Conservation (phyloP, 176 grass and related monocot species). For the Cenchrus purpureus region DNA sequence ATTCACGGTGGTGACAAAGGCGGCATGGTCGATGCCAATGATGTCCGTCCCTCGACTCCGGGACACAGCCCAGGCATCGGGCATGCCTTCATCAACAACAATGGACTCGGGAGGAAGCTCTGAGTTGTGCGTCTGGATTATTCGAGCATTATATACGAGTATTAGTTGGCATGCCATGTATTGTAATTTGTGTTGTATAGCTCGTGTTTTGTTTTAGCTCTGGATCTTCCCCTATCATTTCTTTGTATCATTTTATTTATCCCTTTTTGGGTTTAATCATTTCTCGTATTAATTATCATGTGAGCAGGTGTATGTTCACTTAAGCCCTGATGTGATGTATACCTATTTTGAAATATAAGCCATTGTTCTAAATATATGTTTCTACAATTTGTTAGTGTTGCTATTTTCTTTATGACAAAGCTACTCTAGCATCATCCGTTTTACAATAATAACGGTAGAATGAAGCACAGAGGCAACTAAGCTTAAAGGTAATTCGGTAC, state of each 20-base stretch:
- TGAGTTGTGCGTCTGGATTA: background rate
- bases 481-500: background rate
- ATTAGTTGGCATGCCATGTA: background rate
- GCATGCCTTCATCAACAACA: conserved; percentile 40
- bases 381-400: background rate
- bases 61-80: conserved; percentile 44
- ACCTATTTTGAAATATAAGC: background rate
- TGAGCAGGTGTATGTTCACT: background rate
- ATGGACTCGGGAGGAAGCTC: conserved; percentile 17
- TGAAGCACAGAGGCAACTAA: background rate
- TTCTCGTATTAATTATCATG: background rate
- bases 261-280: background rate
- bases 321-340: background rate
- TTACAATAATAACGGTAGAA: too few species aligned
- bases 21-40: background rate
- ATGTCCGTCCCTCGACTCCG: background rate
- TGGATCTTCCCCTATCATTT: background rate
- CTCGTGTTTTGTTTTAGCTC: background rate
- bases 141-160: too few species aligned
- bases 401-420: background rate
- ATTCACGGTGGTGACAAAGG: conserved; percentile 5
- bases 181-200: background rate
- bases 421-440: background rate
- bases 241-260: background rate
- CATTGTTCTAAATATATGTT: background rate